A percentile compares a stretch with the other conserved stretches of the same genome.
phyloP scores from a whole-genome alignment of 306 rosid genomes.

The Urtica urens region DNA sequence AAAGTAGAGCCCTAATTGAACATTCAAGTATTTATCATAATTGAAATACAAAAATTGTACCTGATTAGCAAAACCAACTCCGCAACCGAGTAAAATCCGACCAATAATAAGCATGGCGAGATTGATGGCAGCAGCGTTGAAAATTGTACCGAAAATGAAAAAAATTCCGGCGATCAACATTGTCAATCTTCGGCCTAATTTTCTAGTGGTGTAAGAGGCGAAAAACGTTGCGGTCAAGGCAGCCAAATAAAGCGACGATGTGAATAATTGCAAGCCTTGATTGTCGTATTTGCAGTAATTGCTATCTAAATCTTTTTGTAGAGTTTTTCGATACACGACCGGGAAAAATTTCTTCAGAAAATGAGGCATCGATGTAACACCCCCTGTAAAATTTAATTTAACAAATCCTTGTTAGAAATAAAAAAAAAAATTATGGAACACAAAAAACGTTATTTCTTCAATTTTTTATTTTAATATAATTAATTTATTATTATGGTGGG shows the following conservation, averaged over 20 bases:
- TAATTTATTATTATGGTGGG: neutral
- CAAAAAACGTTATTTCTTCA: neutral
- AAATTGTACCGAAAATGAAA: slow-evolving; percentile 42
- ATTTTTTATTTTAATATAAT: neutral
- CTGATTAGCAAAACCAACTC: slow-evolving; percentile 91
- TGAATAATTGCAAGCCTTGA: slow-evolving; percentile 54
- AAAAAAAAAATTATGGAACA: neutral
- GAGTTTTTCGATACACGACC: slow-evolving; percentile 26
- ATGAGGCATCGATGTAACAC: slow-evolving; percentile 56
- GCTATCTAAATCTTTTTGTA: neutral
- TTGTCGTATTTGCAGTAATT: slow-evolving; percentile 77
- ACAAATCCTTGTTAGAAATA: no score
- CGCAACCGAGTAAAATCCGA: slow-evolving; percentile 54
- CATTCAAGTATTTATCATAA: neutral
- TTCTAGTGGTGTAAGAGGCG: slow-evolving; percentile 46
- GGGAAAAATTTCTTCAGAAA: slow-evolving; percentile 60
- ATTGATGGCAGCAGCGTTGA: slow-evolving; percentile 32
- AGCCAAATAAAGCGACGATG: slow-evolving; percentile 76
- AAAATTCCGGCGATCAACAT: slow-evolving; percentile 64
- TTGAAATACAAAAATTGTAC: slow-evolving; percentile 12
- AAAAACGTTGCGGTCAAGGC: slow-evolving; percentile 46
- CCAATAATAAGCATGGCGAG: slow-evolving; percentile 47
- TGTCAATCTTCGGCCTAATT: slow-evolving; percentile 38
- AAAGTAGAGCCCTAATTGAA: no score
- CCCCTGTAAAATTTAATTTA: slow-evolving; percentile 29